These are phyloP conservation scores for Chaetomiaceae sp. DNA, from an alignment of 2,329 filamentous ascomycete species.

Conservation along the genomic window DNA sequence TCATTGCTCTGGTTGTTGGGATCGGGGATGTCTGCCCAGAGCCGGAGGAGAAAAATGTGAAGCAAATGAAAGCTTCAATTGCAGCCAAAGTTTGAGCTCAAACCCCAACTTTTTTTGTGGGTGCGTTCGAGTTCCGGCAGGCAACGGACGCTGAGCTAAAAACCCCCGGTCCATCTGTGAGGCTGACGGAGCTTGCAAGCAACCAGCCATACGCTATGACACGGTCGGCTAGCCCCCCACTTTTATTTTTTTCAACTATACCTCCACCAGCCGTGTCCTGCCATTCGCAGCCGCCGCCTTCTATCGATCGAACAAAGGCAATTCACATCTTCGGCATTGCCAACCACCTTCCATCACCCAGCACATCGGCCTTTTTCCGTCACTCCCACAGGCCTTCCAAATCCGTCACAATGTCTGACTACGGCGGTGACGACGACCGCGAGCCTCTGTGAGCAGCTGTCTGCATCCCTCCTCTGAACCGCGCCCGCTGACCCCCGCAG, in stretches of 20 bases:
- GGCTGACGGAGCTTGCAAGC: no score
- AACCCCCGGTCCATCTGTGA: no score
- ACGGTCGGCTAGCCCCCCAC: conserved; percentile 15
- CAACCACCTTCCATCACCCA: not conserved
- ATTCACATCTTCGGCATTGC: conserved; percentile 4
- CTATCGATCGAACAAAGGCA: conserved; percentile 12
- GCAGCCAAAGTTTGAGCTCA: not conserved
- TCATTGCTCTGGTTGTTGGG: conserved; percentile 15
- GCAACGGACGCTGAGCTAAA: conserved; percentile 5
- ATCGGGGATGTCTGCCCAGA: not conserved
- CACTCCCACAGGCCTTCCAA: not conserved
- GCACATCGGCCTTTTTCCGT: not conserved
- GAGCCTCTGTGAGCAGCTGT: conserved; percentile 33
- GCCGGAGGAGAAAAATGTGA: not conserved
- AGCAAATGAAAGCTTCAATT: not conserved
- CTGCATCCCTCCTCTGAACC: not conserved
- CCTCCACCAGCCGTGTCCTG: not conserved
- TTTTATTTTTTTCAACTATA: conserved; percentile 23
- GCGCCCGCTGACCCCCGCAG: conserved; percentile 34
- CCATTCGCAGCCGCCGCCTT: conserved; percentile 3
- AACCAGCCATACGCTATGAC: no score
- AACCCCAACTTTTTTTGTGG: conserved; percentile 20
- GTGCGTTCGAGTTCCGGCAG: conserved; percentile 13
- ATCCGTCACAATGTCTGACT: conserved; percentile 60
- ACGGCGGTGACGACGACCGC: conserved; percentile 59